Conservation (phyloP, 768 basidiomycete genomes). For the Phlebiopsis gigantea region DNA sequence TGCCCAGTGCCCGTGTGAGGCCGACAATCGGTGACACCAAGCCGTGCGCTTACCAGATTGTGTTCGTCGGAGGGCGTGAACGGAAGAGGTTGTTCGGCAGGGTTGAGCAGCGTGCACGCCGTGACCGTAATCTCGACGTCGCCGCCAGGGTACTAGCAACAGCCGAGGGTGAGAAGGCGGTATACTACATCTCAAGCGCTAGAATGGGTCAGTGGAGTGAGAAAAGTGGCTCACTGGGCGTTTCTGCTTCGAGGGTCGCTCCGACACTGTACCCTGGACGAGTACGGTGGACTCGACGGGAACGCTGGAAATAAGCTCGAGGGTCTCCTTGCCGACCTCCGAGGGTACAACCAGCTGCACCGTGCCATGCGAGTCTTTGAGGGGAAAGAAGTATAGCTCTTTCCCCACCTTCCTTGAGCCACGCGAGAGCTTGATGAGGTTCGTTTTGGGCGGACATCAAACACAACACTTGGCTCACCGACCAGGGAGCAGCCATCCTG, state of each 20-base stretch:
- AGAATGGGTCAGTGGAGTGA: conserved; percentile 6
- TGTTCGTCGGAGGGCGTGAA: conserved; percentile 78
- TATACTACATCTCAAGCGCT: background rate
- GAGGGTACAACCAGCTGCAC: conserved; percentile 72
- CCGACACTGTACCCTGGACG: conserved; percentile 66
- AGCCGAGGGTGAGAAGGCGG: background rate
- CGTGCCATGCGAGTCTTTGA: conserved; percentile 73
- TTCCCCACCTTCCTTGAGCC: conserved; percentile 56
- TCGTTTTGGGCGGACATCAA: background rate
- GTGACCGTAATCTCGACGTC: conserved; percentile 78
- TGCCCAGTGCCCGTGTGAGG: background rate
- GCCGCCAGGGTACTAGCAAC: conserved; percentile 52
- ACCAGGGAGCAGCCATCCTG: conserved; percentile 80
- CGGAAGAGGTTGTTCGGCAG: conserved; percentile 67
- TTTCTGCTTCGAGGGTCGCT: conserved; percentile 56
- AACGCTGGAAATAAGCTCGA: conserved; percentile 48
- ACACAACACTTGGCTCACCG: conserved; percentile 49
- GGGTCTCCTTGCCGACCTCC: conserved; percentile 21
- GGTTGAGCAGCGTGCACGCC: conserved; percentile 70
- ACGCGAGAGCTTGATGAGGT: background rate
- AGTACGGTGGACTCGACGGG: conserved; percentile 77
- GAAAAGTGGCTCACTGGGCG: conserved; percentile 39
- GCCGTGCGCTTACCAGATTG: conserved; percentile 54
- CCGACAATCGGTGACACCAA: background rate
- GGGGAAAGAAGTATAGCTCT: conserved; percentile 76